phyloP scores from a whole-genome alignment of 495 filamentous ascomycete species.

The Apiosordaria backusii region DNA sequence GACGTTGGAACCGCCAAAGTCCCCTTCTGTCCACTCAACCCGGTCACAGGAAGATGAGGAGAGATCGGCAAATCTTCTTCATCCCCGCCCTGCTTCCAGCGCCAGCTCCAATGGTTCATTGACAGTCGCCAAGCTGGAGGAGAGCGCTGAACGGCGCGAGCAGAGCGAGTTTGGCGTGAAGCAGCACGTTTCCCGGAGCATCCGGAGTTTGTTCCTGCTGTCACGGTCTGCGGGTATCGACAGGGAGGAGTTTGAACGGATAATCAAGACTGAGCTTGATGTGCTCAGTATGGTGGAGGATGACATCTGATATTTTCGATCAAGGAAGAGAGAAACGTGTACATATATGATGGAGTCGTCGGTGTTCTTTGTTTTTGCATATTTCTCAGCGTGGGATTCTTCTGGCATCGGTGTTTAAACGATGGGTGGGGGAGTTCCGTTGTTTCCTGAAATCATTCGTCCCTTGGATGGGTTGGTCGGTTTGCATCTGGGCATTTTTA shows the following conservation, averaged over 20 bases:
- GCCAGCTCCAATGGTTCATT: slow-evolving; percentile 53
- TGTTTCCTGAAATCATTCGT: not conserved
- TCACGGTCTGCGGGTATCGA: slow-evolving; percentile 78
- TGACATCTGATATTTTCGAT: slow-evolving; percentile 31
- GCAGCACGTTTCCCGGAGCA: slow-evolving; percentile 81
- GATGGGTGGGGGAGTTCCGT: slow-evolving; percentile 1
- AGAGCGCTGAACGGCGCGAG: slow-evolving; percentile 58
- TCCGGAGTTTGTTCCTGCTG: slow-evolving; percentile 84
- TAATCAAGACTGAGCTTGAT: slow-evolving; percentile 78
- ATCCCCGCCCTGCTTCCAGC: slow-evolving; percentile 51
- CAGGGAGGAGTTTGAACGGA: slow-evolving; percentile 73
- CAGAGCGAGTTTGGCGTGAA: slow-evolving; percentile 76
- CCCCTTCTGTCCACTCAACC: slow-evolving; percentile 33
- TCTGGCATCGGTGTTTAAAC: slow-evolving; percentile 4
- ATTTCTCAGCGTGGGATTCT: not conserved
- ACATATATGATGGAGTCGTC: not conserved
- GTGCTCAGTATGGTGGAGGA: slow-evolving; percentile 72
- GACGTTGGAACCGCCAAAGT: slow-evolving; percentile 39
- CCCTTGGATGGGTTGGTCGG: not conserved
- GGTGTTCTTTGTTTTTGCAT: not conserved
- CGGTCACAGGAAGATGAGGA: slow-evolving; percentile 29
- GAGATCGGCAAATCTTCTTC: slow-evolving; percentile 27
- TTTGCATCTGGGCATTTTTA: not conserved
- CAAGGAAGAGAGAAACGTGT: not conserved
- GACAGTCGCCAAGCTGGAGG: slow-evolving; percentile 63